These are phyloP conservation scores for Capsicum pubescens DNA, from an alignment of 257 asterid genomes.

Conservation along the genomic window DNA sequence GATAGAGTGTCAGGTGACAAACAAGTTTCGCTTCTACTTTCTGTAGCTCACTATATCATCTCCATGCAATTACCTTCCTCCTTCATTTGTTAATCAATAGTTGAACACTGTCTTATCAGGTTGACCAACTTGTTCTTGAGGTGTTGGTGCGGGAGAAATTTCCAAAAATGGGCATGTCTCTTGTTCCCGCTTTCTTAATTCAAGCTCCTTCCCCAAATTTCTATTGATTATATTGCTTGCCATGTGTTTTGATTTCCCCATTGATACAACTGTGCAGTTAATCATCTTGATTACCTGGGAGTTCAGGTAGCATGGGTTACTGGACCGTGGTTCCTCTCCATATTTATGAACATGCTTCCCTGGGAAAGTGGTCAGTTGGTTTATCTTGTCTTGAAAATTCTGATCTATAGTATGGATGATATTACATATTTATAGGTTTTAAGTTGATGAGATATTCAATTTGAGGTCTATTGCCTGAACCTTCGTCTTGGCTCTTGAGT, in stretches of 20 bases:
- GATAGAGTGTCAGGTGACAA: constrained; percentile 91
- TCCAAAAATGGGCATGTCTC: constrained; percentile 76
- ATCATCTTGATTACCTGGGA: constrained; percentile 95
- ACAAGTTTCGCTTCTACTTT: constrained; percentile 9
- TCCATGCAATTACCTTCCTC: neutral
- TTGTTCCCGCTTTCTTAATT: constrained; percentile 28
- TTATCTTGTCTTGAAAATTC: constrained; percentile 18
- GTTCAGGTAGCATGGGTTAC: constrained; percentile 95
- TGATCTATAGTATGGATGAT: constrained; percentile 20
- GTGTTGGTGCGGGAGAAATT: constrained; percentile 86
- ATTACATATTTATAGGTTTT: neutral
- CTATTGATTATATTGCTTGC: neutral
- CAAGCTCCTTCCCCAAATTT: constrained; percentile 8
- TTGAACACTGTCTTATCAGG: constrained; percentile 50
- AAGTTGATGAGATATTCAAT: neutral
- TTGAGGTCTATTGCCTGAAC: neutral
- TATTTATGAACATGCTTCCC: constrained; percentile 94
- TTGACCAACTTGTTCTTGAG: constrained; percentile 94
- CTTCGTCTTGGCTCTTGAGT: constrained; percentile 21
- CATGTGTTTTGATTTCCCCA: constrained; percentile 29
- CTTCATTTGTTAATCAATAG: neutral
- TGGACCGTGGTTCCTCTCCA: constrained; percentile 93
- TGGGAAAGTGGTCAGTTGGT: constrained; percentile 90
- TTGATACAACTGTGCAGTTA: constrained; percentile 59
- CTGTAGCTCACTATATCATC: constrained; percentile 14